Evolutionary conservation across 768 basidiomycete genomes (phyloP).

Genomic region (Panaeolus cyanescens): DNA sequence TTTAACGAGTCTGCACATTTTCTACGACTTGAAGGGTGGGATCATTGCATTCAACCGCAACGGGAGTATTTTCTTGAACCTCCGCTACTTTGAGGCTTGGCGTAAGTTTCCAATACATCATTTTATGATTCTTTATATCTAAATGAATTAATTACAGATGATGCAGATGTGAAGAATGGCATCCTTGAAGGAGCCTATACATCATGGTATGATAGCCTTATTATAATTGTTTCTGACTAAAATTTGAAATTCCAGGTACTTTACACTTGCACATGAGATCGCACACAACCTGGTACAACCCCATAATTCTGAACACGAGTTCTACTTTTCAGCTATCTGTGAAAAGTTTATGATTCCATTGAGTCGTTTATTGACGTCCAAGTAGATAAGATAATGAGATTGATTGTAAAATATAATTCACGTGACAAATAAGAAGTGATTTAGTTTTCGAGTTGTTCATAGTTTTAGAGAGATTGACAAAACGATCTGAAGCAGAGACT

Average conservation of each 20-base stretch:
- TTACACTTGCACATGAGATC: conserved; percentile 90
- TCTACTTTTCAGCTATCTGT: conserved; percentile 91
- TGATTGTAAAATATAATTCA: not conserved
- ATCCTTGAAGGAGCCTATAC: conserved; percentile 65
- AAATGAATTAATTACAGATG: conserved; percentile 49
- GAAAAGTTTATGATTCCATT: conserved; percentile 60
- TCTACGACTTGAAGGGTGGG: conserved; percentile 79
- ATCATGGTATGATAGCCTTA: conserved; percentile 60
- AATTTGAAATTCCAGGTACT: conserved; percentile 58
- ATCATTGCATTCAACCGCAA: conserved; percentile 93
- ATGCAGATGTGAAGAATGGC: conserved; percentile 60
- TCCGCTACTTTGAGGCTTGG: conserved; percentile 85
- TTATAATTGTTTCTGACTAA: not conserved
- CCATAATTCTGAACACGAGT: conserved; percentile 92
- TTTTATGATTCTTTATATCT: not conserved
- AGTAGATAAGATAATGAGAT: not conserved
- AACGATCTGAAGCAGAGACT: not conserved
- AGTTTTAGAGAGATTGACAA: not conserved
- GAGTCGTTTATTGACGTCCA: conserved; percentile 29
- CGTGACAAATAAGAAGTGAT: not conserved
- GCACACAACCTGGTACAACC: conserved; percentile 87
- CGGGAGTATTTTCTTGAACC: conserved; percentile 86
- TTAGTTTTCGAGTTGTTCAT: not conserved
- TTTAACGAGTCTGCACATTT: conserved; percentile 76
- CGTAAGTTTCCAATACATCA: conserved; percentile 56